Conservation (phyloP, 768 basidiomycete species). For the Boletus rufocinnamomeus region DNA sequence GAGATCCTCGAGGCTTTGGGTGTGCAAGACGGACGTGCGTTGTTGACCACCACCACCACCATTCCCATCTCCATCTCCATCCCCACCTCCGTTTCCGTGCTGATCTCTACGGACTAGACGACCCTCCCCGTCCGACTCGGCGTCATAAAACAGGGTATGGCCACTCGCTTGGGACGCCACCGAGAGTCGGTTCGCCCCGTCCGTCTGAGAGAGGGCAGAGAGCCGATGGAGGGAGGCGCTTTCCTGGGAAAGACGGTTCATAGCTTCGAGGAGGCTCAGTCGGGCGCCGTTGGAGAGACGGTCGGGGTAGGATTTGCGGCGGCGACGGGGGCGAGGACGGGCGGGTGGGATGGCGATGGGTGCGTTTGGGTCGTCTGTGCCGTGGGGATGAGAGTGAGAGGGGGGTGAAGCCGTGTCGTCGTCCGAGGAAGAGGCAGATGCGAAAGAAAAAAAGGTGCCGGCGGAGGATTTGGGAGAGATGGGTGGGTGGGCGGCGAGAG, state of each 20-base stretch:
- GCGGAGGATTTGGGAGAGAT: slow-evolving; percentile 33
- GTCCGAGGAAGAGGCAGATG: slow-evolving; percentile 17
- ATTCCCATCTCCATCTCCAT: neutral
- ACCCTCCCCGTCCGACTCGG: slow-evolving; percentile 10
- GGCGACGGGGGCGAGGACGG: slow-evolving; percentile 19
- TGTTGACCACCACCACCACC: neutral
- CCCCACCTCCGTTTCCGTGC: neutral
- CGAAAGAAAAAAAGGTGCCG: slow-evolving; percentile 28
- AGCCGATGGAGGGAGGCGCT: neutral
- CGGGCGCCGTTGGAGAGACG: slow-evolving; percentile 23
- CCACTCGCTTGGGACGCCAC: slow-evolving; percentile 27
- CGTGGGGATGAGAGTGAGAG: neutral
- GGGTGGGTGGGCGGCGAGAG: slow-evolving; percentile 10
- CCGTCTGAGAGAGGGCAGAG: slow-evolving; percentile 8
- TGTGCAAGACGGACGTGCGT: slow-evolving; percentile 9
- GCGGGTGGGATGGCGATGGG: slow-evolving; percentile 2
- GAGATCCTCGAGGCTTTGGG: slow-evolving; percentile 29
- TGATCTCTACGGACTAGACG: neutral
- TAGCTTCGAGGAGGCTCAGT: slow-evolving; percentile 31
- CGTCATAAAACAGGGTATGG: slow-evolving; percentile 30
- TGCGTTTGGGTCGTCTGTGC: neutral
- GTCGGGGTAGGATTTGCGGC: slow-evolving; percentile 30
- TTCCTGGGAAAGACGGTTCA: slow-evolving; percentile 30
- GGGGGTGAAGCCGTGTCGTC: slow-evolving; percentile 10
- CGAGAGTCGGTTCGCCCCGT: slow-evolving; percentile 25